Conservation (phyloP, 2,329 filamentous ascomycete genomes). For the Diaporthe ilicicola region DNA sequence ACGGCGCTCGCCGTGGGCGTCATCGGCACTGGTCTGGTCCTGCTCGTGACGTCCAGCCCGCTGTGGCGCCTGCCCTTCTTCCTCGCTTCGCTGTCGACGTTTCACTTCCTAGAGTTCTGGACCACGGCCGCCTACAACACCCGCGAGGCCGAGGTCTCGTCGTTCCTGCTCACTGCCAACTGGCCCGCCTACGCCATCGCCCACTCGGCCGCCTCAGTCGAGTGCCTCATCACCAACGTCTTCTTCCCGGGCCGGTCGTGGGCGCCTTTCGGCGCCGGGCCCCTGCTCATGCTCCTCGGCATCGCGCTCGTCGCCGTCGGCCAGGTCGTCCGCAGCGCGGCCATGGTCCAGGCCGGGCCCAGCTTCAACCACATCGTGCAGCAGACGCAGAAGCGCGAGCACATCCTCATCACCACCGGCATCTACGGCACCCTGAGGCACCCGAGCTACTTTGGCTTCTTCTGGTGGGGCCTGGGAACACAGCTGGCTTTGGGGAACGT, state of each 20-base stretch:
- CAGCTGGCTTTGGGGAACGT: conserved; percentile 89
- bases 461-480: conserved; percentile 97
- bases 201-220: conserved; percentile 76
- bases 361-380: conserved; percentile 94
- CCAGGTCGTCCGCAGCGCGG: conserved; percentile 78
- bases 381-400: conserved; percentile 70
- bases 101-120: conserved; percentile 98
- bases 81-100: conserved; percentile 73
- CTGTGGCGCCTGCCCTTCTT: conserved; percentile 74
- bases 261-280: conserved; percentile 54
- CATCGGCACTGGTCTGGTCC: conserved; percentile 43
- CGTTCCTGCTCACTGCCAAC: conserved; percentile 87
- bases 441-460: conserved; percentile 97
- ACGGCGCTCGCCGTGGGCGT: conserved; percentile 49
- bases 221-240: conserved; percentile 71
- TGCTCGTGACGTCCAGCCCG: conserved; percentile 51
- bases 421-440: conserved; percentile 82
- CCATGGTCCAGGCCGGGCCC: conserved; percentile 88
- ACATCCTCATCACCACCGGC: conserved; percentile 84
- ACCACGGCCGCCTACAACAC: conserved; percentile 88
- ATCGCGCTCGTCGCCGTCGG: conserved; percentile 72
- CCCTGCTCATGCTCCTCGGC: conserved; percentile 62
- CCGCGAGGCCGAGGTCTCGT: conserved; percentile 71
- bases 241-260: conserved; percentile 61
- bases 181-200: conserved; percentile 86